These are phyloP conservation scores for Andrographis paniculata DNA, from an alignment of 305 asterid genomes.

Conservation along the genomic window DNA sequence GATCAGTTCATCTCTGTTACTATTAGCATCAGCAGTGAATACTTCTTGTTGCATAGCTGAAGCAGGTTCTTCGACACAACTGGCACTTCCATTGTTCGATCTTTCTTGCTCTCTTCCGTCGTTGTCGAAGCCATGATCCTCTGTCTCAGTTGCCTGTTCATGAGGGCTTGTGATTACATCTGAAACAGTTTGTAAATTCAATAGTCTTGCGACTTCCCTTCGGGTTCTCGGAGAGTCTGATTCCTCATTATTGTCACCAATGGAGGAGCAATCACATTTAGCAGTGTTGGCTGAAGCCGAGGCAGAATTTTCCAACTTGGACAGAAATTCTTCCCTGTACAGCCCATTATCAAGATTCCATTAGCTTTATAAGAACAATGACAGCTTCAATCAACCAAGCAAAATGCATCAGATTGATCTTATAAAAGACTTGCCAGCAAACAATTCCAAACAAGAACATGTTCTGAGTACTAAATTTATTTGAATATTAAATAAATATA, in stretches of 20 bases:
- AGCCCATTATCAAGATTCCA: not conserved
- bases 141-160: conserved; percentile 26
- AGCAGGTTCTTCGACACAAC: conserved; percentile 21
- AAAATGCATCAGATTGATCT: too few relatives aligned
- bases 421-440: too few relatives aligned
- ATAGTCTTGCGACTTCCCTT: conserved; percentile 20
- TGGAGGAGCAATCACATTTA: conserved; percentile 19
- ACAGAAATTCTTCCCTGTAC: conserved; percentile 76
- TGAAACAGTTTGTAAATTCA: conserved; percentile 14
- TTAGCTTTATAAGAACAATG: not conserved
- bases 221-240: conserved; percentile 20
- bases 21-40: conserved; percentile 12
- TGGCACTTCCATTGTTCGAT: conserved; percentile 18
- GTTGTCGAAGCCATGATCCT: conserved; percentile 17
- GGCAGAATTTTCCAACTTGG: conserved; percentile 46
- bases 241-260: conserved; percentile 21
- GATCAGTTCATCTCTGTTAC: conserved; percentile 17
- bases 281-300: conserved; percentile 20
- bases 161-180: conserved; percentile 20
- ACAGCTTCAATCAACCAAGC: too few relatives aligned
- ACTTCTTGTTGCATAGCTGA: conserved; percentile 23
- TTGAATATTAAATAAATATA: too few relatives aligned
- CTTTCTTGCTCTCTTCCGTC: conserved; percentile 22
- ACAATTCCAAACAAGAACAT: too few relatives aligned
- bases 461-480: too few relatives aligned